These are phyloP conservation scores for Ceratocystis albifundus DNA, from an alignment of 2,329 filamentous ascomycete genomes.

Conservation along the genomic window DNA sequence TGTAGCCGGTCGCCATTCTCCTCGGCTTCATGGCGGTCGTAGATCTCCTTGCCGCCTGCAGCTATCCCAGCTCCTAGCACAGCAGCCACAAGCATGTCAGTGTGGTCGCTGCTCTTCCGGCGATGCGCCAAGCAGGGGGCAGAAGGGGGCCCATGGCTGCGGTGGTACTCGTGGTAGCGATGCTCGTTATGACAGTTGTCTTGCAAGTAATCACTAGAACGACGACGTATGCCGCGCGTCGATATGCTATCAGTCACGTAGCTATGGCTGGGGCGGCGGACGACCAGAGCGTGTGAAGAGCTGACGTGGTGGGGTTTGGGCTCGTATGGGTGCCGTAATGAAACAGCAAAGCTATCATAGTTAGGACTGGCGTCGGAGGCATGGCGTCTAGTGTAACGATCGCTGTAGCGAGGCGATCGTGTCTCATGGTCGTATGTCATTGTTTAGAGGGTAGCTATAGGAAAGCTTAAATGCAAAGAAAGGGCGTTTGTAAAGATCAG, in stretches of 20 bases:
- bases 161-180: conserved; percentile 38
- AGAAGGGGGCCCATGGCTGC: conserved; percentile 34
- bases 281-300: conserved; percentile 13
- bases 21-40: conserved; percentile 48
- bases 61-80: conserved; percentile 52
- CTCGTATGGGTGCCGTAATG: conserved; percentile 13
- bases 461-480: not conserved
- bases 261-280: conserved; percentile 18
- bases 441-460: conserved; percentile 26
- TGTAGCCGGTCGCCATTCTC: conserved; percentile 39
- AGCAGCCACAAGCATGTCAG: conserved; percentile 56
- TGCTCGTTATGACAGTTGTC: conserved; percentile 45
- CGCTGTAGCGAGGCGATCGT: conserved; percentile 31
- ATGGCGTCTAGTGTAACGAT: conserved; percentile 7
- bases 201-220: conserved; percentile 46
- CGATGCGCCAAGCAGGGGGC: conserved; percentile 47
- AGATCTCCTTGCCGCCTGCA: conserved; percentile 55
- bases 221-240: conserved; percentile 43
- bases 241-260: conserved; percentile 13
- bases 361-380: not conserved
- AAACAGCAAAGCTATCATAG: conserved; percentile 14
- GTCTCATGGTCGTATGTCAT: conserved; percentile 40
- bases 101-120: conserved; percentile 45
- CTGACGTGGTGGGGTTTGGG: conserved; percentile 5
- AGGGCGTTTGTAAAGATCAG: no score